These are phyloP conservation scores for Blastocystis sp. DNA, from an alignment of 352 stramenopile genomes.

Conservation along the genomic window DNA sequence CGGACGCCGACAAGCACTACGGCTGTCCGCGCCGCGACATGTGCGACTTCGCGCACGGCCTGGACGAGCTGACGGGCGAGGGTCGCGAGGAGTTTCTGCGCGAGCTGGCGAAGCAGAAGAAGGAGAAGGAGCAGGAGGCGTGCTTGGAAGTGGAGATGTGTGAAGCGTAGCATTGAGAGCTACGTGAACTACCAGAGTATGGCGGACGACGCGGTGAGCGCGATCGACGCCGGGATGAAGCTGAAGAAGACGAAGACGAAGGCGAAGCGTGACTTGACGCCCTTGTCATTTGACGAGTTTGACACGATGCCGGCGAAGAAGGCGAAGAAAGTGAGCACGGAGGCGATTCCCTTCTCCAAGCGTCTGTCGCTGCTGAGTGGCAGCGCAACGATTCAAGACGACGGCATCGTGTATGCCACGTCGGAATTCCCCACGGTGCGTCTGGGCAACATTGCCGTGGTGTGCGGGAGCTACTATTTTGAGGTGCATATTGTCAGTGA, in stretches of 20 bases:
- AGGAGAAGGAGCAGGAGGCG: conserved; percentile 30
- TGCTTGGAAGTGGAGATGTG: not conserved
- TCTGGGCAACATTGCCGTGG: conserved; percentile 38
- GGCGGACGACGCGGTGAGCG: conserved; percentile 20
- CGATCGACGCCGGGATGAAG: conserved; percentile 12
- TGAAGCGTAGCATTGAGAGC: conserved; percentile 29
- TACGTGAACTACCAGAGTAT: conserved; percentile 41
- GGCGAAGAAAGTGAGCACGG: not conserved
- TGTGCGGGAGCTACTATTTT: conserved; percentile 61
- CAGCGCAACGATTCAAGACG: conserved; percentile 17
- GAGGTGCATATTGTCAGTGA: conserved; percentile 56
- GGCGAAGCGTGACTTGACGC: not conserved
- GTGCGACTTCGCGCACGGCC: conserved; percentile 62
- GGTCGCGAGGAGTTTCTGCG: conserved; percentile 41
- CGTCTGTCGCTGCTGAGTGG: conserved; percentile 1
- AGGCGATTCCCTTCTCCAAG: not conserved
- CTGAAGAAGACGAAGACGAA: not conserved
- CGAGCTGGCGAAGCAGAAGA: conserved; percentile 56
- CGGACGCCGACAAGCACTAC: conserved; percentile 54
- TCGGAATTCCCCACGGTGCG: conserved; percentile 39
- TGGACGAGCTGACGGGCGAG: conserved; percentile 62
- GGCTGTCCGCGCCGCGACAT: conserved; percentile 65
- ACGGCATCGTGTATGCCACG: conserved; percentile 33
- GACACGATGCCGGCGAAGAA: not conserved
- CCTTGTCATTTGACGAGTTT: conserved; percentile 22